A percentile compares a stretch with the other conserved stretches of the same genome.
phyloP scores from a whole-genome alignment of 805 yeast genomes.

The Cyberlindnera samutprakarnensis region DNA sequence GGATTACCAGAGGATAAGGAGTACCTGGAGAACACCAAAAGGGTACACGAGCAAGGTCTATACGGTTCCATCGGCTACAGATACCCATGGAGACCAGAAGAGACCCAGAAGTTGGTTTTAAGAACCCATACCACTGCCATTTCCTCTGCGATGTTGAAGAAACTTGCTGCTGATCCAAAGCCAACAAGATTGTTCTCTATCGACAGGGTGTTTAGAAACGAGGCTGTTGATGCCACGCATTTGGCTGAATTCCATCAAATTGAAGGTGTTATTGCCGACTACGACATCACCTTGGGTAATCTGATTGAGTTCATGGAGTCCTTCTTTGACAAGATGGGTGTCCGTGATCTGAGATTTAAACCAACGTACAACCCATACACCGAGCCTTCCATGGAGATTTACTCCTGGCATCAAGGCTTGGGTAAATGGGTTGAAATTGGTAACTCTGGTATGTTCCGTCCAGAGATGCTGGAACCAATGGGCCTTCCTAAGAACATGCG shows the following conservation, averaged over 20 bases:
- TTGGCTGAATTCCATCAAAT: slow-evolving; percentile 99
- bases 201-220: slow-evolving; percentile 98
- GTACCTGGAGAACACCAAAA: slow-evolving; percentile 71
- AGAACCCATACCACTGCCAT: slow-evolving; percentile 98
- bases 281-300: slow-evolving; percentile 89
- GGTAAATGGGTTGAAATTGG: slow-evolving; percentile 99
- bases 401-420: slow-evolving; percentile 91
- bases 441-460: slow-evolving; percentile 99
- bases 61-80: slow-evolving; percentile 96
- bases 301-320: slow-evolving; percentile 97
- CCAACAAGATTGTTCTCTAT: slow-evolving; percentile 92
- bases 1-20: slow-evolving; percentile 73
- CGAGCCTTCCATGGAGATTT: slow-evolving; percentile 97
- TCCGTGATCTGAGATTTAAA: slow-evolving; percentile 88
- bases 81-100: slow-evolving; percentile 93
- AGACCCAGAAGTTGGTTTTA: slow-evolving; percentile 83
- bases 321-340: slow-evolving; percentile 97
- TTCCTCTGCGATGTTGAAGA: slow-evolving; percentile 79
- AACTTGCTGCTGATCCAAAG: slow-evolving; percentile 80
- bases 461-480: slow-evolving; percentile 98
- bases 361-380: slow-evolving; percentile 99
- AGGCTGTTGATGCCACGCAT: slow-evolving; percentile 99
- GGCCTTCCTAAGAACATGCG: slow-evolving; percentile 92
- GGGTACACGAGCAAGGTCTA: slow-evolving; percentile 84
- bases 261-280: slow-evolving; percentile 98